Percentiles rank a stretch among this genome's conserved stretches.
These are phyloP conservation scores for Euphrasia confusa DNA, from an alignment of 257 asterid species.

Conservation along the genomic window DNA sequence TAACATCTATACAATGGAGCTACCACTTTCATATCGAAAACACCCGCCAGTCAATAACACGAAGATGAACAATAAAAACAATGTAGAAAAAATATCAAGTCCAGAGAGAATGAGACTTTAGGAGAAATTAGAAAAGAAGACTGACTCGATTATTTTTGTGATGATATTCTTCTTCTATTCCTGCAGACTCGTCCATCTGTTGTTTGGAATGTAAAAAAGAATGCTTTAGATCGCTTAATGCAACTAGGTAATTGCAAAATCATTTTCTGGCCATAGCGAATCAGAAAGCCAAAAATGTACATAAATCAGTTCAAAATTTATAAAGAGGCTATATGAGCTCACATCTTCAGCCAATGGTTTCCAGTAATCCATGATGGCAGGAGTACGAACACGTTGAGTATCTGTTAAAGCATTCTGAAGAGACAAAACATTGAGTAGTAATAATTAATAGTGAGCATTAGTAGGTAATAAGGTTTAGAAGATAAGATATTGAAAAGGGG, in stretches of 20 bases:
- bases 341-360: conserved; percentile 96
- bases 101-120: conserved; percentile 18
- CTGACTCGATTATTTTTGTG: conserved; percentile 83
- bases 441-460: conserved; percentile 3
- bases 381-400: conserved; percentile 79
- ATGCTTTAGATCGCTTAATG: conserved; percentile 19
- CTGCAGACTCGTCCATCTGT: conserved; percentile 97
- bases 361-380: conserved; percentile 85
- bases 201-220: conserved; percentile 24
- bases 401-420: conserved; percentile 83
- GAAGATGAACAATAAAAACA: conserved; percentile 15
- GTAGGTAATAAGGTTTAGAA: background rate
- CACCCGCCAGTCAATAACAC: background rate
- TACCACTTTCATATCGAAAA: background rate
- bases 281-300: conserved; percentile 15
- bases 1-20: background rate
- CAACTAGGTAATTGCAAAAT: conserved; percentile 7
- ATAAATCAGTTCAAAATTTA: conserved; percentile 19
- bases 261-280: conserved; percentile 1
- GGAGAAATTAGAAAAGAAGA: conserved; percentile 27
- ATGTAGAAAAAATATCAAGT: conserved; percentile 14
- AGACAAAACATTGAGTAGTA: conserved; percentile 25
- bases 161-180: conserved; percentile 96
- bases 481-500: background rate
- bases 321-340: conserved; percentile 35